phyloP scores from a whole-genome alignment of 768 basidiomycete genomes.

The Wakefieldia striispora region DNA sequence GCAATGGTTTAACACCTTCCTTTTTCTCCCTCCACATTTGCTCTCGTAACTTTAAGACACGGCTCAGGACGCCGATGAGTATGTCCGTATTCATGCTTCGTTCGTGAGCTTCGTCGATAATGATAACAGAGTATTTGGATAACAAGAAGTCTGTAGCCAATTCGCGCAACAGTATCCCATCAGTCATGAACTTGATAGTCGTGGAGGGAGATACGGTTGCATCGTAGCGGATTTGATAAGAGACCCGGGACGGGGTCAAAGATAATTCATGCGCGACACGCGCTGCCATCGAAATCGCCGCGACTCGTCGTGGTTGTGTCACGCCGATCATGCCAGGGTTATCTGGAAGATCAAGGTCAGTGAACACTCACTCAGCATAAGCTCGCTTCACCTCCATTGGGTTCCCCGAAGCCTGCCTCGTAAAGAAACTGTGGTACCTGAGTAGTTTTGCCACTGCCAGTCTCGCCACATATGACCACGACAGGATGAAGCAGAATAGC shows the following conservation, averaged over 20 bases:
- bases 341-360: slow-evolving; percentile 46
- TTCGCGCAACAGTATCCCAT: slow-evolving; percentile 93
- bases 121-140: slow-evolving; percentile 89
- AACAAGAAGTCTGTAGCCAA: slow-evolving; percentile 91
- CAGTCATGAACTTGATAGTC: slow-evolving; percentile 99
- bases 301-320: slow-evolving; percentile 96
- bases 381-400: slow-evolving; percentile 63
- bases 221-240: slow-evolving; percentile 98
- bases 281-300: slow-evolving; percentile 92
- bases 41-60: slow-evolving; percentile 87
- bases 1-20: slow-evolving; percentile 76
- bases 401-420: slow-evolving; percentile 90
- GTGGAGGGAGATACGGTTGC: slow-evolving; percentile 88
- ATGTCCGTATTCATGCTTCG: slow-evolving; percentile 98
- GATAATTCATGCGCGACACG: slow-evolving; percentile 95
- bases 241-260: slow-evolving; percentile 75
- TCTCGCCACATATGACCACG: slow-evolving; percentile 77
- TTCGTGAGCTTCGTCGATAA: slow-evolving; percentile 98
- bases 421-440: slow-evolving; percentile 98
- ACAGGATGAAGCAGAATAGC: slow-evolving; percentile 83
- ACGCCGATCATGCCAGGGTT: slow-evolving; percentile 98
- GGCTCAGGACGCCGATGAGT: slow-evolving; percentile 92
- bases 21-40: slow-evolving; percentile 82
- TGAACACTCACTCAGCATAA: not conserved
- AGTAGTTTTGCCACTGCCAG: slow-evolving; percentile 97